These are phyloP conservation scores for Aspergillus egyptiacus DNA, from an alignment of 495 filamentous ascomycete genomes.

Conservation along the genomic window DNA sequence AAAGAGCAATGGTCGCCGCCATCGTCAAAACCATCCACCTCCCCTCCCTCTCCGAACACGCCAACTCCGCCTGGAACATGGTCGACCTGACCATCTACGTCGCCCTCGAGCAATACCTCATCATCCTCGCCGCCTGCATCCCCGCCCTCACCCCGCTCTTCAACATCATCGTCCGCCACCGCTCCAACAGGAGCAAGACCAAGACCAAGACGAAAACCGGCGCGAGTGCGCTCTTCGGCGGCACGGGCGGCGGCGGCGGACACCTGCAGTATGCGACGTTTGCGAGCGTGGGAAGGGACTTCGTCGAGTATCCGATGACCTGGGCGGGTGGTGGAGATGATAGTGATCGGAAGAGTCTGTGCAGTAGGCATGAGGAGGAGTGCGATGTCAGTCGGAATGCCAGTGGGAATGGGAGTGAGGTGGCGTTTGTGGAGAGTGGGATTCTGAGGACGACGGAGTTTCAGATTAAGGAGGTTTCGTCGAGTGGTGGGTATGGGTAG, in stretches of 20 bases:
- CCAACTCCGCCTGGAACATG: slow-evolving; percentile 7
- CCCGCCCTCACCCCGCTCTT: slow-evolving; percentile 10
- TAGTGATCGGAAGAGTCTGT: neutral
- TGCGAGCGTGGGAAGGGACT: neutral
- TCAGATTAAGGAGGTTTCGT: neutral
- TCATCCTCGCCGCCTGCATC: slow-evolving; percentile 14
- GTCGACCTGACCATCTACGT: slow-evolving; percentile 9
- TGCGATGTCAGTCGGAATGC: neutral
- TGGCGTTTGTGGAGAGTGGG: neutral
- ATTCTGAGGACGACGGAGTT: slow-evolving; percentile 13
- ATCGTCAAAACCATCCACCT: slow-evolving; percentile 15
- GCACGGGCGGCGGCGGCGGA: too few species aligned
- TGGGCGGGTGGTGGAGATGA: neutral
- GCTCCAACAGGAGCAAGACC: slow-evolving; percentile 2
- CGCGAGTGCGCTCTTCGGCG: too few species aligned
- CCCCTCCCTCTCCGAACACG: neutral
- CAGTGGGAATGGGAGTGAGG: neutral
- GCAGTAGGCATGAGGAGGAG: too few species aligned
- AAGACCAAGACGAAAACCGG: neutral
- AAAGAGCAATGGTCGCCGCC: slow-evolving; percentile 15
- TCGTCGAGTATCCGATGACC: neutral
- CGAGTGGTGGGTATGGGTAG: neutral
- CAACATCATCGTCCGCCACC: slow-evolving; percentile 7
- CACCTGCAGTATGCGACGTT: slow-evolving; percentile 7
- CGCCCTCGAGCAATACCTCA: slow-evolving; percentile 11